phyloP scores from a whole-genome alignment of 495 filamentous ascomycete genomes.

The Neurospora sp. region DNA sequence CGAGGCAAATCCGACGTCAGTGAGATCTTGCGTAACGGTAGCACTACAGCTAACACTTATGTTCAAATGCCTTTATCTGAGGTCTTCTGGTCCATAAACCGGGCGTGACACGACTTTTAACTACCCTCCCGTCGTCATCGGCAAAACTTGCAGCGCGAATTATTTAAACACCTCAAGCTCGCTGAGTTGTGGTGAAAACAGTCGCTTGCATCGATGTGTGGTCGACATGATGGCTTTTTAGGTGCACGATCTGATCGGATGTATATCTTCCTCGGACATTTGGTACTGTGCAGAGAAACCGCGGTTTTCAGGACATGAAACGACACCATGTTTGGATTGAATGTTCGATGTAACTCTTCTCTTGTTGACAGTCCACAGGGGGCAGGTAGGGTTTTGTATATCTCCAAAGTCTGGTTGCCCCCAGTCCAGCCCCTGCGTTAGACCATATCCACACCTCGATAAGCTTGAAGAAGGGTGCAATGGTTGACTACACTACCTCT shows the following conservation, averaged over 20 bases:
- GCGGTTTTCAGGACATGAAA: background rate
- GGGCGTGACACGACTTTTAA: background rate
- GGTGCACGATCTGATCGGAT: background rate
- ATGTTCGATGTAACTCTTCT: background rate
- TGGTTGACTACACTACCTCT: background rate
- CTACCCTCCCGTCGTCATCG: background rate
- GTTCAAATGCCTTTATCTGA: background rate
- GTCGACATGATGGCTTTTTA: background rate
- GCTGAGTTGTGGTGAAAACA: background rate
- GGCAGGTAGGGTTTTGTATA: background rate
- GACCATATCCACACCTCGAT: background rate
- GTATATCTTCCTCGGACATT: background rate
- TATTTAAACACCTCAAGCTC: background rate
- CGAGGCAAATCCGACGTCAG: too few relatives aligned
- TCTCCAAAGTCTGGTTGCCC: background rate
- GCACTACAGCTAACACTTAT: background rate
- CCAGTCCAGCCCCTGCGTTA: background rate
- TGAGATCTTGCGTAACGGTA: too few relatives aligned
- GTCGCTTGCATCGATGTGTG: background rate
- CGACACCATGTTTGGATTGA: background rate
- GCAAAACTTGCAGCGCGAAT: background rate
- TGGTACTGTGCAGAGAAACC: background rate
- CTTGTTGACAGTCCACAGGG: background rate
- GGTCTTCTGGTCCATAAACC: background rate
- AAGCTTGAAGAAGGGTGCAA: background rate